Evolutionary conservation across 352 stramenopile genomes (phyloP).

Genomic region (Elongisporangium prolatum): DNA sequence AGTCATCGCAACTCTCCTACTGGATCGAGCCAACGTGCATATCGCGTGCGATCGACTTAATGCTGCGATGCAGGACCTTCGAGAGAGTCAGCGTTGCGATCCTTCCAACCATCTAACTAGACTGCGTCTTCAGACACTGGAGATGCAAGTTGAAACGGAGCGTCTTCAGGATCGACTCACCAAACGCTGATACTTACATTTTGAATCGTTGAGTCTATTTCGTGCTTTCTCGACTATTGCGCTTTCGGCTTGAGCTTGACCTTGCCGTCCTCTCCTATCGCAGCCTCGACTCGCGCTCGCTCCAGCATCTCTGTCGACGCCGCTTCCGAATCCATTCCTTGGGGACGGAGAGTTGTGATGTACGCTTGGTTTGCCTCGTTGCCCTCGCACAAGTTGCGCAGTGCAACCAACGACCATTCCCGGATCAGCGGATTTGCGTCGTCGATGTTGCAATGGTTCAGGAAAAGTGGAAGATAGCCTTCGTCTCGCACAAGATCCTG

Average conservation of each 20-base stretch:
- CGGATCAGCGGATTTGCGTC: conserved; percentile 83
- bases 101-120: conserved; percentile 12
- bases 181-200: conserved; percentile 6
- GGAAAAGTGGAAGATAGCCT: conserved; percentile 72
- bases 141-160: conserved; percentile 13
- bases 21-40: conserved; percentile 16
- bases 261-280: conserved; percentile 26
- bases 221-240: conserved; percentile 5
- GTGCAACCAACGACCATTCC: conserved; percentile 85
- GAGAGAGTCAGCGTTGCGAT: conserved; percentile 11
- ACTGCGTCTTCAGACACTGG: conserved; percentile 15
- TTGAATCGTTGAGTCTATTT: neutral
- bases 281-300: conserved; percentile 24
- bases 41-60: conserved; percentile 9
- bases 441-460: conserved; percentile 90
- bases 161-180: conserved; percentile 3
- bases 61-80: conserved; percentile 15
- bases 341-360: conserved; percentile 59
- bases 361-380: conserved; percentile 71
- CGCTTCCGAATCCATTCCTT: conserved; percentile 29
- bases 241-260: conserved; percentile 11
- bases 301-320: conserved; percentile 18
- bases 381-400: conserved; percentile 87
- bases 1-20: conserved; percentile 15
- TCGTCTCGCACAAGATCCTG: conserved; percentile 79